phyloP scores from a whole-genome alignment of 495 filamentous ascomycete genomes.

The Penicillium verhagenii region DNA sequence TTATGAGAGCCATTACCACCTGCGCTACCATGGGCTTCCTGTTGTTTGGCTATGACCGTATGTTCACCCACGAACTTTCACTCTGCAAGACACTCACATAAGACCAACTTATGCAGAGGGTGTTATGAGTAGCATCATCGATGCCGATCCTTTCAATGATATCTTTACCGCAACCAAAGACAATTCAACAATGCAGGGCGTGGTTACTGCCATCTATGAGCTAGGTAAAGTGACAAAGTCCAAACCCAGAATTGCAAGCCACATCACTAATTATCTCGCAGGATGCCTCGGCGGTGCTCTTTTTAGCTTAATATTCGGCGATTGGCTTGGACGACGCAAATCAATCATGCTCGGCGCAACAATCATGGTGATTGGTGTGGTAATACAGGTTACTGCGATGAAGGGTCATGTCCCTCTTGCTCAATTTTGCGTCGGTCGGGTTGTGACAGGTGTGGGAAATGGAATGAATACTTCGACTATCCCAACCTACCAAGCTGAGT shows the following conservation, averaged over 20 bases:
- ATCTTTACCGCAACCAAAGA: conserved; percentile 60
- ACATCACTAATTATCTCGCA: background rate
- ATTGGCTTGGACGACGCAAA: background rate
- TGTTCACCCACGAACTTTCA: background rate
- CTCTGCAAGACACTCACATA: background rate
- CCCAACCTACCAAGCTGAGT: background rate
- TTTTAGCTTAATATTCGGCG: background rate
- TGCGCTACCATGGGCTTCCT: conserved; percentile 68
- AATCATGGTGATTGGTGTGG: background rate
- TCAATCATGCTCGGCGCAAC: background rate
- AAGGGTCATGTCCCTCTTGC: conserved; percentile 9
- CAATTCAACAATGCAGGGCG: conserved; percentile 66
- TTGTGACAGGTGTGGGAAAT: background rate
- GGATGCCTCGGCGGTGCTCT: background rate
- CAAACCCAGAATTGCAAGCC: background rate
- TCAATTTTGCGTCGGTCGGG: background rate
- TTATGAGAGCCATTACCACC: conserved; percentile 57
- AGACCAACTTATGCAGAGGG: conserved; percentile 28
- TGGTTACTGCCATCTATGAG: conserved; percentile 75
- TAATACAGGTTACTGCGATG: background rate
- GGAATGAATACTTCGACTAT: background rate
- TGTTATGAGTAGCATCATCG: conserved; percentile 74
- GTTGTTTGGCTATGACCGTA: conserved; percentile 64
- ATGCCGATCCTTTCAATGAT: conserved; percentile 62
- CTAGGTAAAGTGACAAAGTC: conserved; percentile 47